These are phyloP conservation scores for Crithidia expoeki DNA, from an alignment of 208 protist genomes.

Conservation along the genomic window DNA sequence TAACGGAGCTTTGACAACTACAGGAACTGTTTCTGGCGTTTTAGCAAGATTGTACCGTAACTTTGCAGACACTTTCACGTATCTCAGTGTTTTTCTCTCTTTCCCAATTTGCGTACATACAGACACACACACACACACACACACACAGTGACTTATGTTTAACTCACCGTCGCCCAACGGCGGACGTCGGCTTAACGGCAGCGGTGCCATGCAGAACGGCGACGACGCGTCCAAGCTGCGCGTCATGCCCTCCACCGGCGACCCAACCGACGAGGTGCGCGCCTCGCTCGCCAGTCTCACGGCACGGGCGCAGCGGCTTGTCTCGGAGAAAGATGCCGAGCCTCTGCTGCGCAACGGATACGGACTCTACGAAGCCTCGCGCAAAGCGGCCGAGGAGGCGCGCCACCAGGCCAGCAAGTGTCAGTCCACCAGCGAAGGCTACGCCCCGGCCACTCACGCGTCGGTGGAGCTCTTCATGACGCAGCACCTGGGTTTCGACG, in stretches of 20 bases:
- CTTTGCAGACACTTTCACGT: too few species aligned
- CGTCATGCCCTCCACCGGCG: constrained; percentile 36
- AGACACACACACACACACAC: too few species aligned
- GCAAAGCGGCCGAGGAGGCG: constrained; percentile 42
- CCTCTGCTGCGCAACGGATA: constrained; percentile 68
- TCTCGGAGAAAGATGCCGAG: constrained; percentile 43
- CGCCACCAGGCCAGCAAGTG: constrained; percentile 37
- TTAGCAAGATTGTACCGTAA: too few species aligned
- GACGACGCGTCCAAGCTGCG: constrained; percentile 19
- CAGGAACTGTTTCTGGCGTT: too few species aligned
- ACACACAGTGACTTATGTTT: constrained; percentile 12
- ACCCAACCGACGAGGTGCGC: constrained; percentile 68
- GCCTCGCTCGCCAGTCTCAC: constrained; percentile 67
- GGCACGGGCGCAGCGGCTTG: constrained; percentile 67
- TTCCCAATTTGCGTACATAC: not conserved
- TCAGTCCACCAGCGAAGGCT: constrained; percentile 38
- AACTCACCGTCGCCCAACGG: constrained; percentile 17
- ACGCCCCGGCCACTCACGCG: constrained; percentile 49
- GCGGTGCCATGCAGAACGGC: constrained; percentile 2
- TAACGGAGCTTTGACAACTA: too few species aligned
- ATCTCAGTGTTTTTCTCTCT: not conserved
- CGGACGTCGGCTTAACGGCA: constrained; percentile 20
- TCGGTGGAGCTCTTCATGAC: constrained; percentile 89
- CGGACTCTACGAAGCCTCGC: constrained; percentile 71
- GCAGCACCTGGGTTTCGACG: constrained; percentile 76